Evolutionary conservation across 345 rosid species (phyloP), one percentile per base, ranked within the genome.

Genomic region (Boechera stricta): DNA sequence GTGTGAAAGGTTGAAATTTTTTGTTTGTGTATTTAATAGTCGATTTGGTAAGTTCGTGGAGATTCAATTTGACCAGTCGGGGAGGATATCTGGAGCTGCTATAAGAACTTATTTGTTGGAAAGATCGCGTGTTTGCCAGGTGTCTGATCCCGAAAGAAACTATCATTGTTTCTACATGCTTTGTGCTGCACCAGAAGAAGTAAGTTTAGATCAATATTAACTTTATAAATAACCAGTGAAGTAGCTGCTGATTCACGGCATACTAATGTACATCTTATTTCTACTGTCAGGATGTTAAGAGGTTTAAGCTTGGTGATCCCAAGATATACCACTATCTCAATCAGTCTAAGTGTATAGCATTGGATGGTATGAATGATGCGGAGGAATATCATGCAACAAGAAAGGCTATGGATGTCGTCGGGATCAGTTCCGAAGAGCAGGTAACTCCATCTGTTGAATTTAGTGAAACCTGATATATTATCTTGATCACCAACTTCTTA

Each of bases 41-140:
- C 98, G 98, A 59, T 95, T 95, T 70, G 99, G 99, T 87, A 93
- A 95, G 90, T 93, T 95, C 62, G 99, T 95, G 90, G 99, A 95
- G 89, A 86, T 95, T 82, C 99, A 95, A 76, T 95, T 95, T 85
- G 98, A 95, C 78, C 82, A 65, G 63, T 74, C 74, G 33, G 98
- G 98, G 84, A 90, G 86, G 80, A 93, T 95, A 83, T 95, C 98
- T 5, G 99, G 99, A 79, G 99, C 99, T 84, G 99, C 99, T 13
- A 86, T 95, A 79, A 86, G 98, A 85, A 95, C 99, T 81, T 95
- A 95, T 80, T 81, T 93, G 88, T 86, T 93, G 66, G 99, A 93
- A 87, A 92, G 99, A 81, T 95, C 99, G 57, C 97, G 99, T 78
- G 99, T 95, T 76, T 95, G 99, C 82, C 99, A 95, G 84, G 89